These are phyloP conservation scores for Apophysomyces elegans DNA, from an alignment of 371 early-diverging fungal genomes.

Conservation along the genomic window DNA sequence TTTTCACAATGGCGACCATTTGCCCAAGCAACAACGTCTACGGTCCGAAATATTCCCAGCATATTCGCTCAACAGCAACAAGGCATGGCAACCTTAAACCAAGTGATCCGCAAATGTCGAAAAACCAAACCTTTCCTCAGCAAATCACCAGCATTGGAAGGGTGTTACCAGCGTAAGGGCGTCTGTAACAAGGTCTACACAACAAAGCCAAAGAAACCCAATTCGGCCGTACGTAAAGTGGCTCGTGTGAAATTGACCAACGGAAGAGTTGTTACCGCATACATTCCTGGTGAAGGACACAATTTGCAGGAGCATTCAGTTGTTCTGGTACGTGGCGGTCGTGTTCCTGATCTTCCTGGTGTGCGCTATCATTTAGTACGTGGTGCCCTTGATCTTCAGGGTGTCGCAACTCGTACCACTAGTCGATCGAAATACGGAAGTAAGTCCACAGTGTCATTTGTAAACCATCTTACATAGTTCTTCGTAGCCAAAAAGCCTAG, in stretches of 20 bases:
- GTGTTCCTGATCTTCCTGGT: constrained; percentile 98
- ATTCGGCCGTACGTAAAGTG: constrained; percentile 90
- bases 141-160: constrained; percentile 89
- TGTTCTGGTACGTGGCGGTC: constrained; percentile 92
- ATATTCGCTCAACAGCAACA: constrained; percentile 36
- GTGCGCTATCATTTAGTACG: constrained; percentile 94
- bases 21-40: constrained; percentile 1
- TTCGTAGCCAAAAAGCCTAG: constrained; percentile 50
- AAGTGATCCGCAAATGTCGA: constrained; percentile 89
- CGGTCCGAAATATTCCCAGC: constrained; percentile 17
- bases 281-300: constrained; percentile 98
- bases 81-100: constrained; percentile 92
- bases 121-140: constrained; percentile 68
- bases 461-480: neutral
- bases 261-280: constrained; percentile 88
- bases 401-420: constrained; percentile 85
- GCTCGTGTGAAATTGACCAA: constrained; percentile 86
- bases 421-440: constrained; percentile 95
- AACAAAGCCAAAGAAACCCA: constrained; percentile 92
- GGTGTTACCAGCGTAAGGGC: constrained; percentile 89
- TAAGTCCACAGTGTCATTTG: constrained; percentile 41
- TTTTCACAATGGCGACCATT: constrained; percentile 33
- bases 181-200: constrained; percentile 96
- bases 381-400: constrained; percentile 94
- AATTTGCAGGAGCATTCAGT: constrained; percentile 97